Percentiles rank a stretch among this genome's conserved stretches.
Evolutionary conservation across 768 basidiomycete species (phyloP).

Genomic region (Hemileccinum rubropunctum): DNA sequence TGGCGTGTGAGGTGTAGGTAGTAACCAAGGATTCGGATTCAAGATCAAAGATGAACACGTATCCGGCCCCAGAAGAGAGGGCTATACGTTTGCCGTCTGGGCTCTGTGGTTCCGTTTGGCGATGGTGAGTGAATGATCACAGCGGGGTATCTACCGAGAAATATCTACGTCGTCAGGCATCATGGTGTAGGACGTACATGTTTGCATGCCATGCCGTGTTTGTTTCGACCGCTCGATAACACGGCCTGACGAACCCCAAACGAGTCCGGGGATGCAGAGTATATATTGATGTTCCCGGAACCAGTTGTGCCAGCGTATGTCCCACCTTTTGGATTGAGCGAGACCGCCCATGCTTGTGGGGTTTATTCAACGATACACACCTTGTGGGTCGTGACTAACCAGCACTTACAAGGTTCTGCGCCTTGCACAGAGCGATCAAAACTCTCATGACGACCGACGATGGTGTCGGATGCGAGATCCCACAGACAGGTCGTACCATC

Average conservation of each 20-base stretch:
- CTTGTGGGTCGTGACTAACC: not conserved
- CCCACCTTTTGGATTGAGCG: constrained; percentile 69
- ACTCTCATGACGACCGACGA: constrained; percentile 70
- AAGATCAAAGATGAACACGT: constrained; percentile 82
- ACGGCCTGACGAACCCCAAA: constrained; percentile 64
- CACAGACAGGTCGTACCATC: constrained; percentile 81
- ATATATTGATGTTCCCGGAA: constrained; percentile 68
- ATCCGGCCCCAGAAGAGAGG: constrained; percentile 81
- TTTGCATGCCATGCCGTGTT: constrained; percentile 74
- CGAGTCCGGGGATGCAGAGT: constrained; percentile 62
- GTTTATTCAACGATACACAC: not conserved
- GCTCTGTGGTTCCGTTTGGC: constrained; percentile 49
- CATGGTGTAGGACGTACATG: constrained; percentile 47
- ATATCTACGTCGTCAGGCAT: constrained; percentile 1
- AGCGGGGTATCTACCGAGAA: not conserved
- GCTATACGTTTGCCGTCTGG: constrained; percentile 84
- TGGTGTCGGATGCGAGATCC: constrained; percentile 61
- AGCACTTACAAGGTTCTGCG: constrained; percentile 65
- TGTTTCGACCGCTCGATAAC: constrained; percentile 65
- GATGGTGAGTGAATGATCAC: constrained; percentile 1
- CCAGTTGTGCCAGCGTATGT: constrained; percentile 75
- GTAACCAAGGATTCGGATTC: constrained; percentile 61
- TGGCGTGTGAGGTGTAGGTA: constrained; percentile 85
- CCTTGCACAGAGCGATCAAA: constrained; percentile 55
- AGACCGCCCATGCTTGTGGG: constrained; percentile 74